Evolutionary conservation across 2,329 filamentous ascomycete species (phyloP), one percentile per base, ranked within the genome.

Genomic region (Trichoderma sp.): DNA sequence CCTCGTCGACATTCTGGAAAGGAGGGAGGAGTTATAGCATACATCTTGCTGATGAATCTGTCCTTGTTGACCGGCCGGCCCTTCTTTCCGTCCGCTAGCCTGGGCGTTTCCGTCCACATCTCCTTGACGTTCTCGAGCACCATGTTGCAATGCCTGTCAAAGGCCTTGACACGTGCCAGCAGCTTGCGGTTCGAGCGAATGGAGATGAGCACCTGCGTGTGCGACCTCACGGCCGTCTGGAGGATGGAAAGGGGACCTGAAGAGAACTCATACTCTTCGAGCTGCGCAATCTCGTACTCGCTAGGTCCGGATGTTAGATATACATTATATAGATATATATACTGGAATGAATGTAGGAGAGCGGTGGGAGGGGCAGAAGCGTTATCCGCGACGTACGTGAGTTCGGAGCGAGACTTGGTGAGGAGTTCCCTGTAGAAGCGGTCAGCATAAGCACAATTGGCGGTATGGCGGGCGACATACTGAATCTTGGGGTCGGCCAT

Each of bases 81-180:
- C 84, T 94, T 95, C 86, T 95, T 96, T 75, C 95, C 95, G 75
- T 91, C 92, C 26, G 92, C 90, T 79, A 93, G 87, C 73, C 90
- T 86, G 63, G 95, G 94, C 70, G 93, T 96, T 85, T 99, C 96
- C 11, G 95, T 98, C 96, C 96, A 99, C 95, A 99, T 98, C 85
- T 99, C 96, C 87, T 84, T 84, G 58, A 97, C 94, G 77, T 97
- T 97, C 86, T 97, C 94, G 62, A 98, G 86, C 4, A 97, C 93
- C 96, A 99, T 98, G 85, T 99, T 99, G 89, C 95, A 98, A 84
- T 99, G 96, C 73, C 96, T 89, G 84, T 99, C 96, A 81, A 99
- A 99, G 7, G 96, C 96, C 87, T 99, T 99, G 79, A 99, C 95
- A 75, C 96, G 92, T 66, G 95, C 96, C 70, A 99, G 91, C 62